Evolutionary conservation across 257 asterid species (phyloP).

Genomic region (Rubia yunnanensis): DNA sequence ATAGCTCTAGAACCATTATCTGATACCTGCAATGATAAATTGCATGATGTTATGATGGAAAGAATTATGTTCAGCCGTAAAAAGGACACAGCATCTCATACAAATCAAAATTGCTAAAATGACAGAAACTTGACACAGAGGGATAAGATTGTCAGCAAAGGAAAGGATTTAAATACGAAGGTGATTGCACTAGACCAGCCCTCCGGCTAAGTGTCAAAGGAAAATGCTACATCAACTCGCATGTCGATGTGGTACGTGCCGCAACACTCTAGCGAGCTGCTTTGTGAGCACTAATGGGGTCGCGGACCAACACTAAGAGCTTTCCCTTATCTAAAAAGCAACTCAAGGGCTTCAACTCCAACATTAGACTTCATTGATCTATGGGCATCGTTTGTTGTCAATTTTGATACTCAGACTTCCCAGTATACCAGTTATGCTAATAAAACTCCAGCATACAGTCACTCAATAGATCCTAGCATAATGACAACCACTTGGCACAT

Average conservation of each 20-base stretch:
- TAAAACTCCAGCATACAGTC: not conserved
- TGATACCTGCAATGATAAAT: constrained; percentile 56
- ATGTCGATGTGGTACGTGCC: no score
- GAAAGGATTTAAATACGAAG: not conserved
- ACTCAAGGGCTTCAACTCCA: not conserved
- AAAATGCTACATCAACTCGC: not conserved
- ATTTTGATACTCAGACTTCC: not conserved
- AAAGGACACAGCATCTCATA: not conserved
- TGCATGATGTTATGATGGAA: not conserved
- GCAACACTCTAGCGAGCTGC: no score
- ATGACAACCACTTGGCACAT: not conserved
- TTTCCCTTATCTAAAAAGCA: not conserved
- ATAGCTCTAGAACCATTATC: constrained; percentile 67
- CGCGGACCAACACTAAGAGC: no score
- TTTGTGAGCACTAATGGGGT: no score
- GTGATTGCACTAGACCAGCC: not conserved
- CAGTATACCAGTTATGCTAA: no score
- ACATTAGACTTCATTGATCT: not conserved
- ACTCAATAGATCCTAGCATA: not conserved
- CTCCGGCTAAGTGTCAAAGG: not conserved
- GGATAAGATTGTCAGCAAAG: not conserved
- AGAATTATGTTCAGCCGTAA: not conserved
- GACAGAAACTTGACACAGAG: not conserved
- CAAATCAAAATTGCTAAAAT: not conserved
- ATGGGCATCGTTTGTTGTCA: not conserved